Percentiles rank a stretch among this genome's conserved stretches.
These are phyloP conservation scores for Phyllosticta citrichinensis DNA, from an alignment of 2,329 filamentous ascomycete genomes.

Conservation along the genomic window DNA sequence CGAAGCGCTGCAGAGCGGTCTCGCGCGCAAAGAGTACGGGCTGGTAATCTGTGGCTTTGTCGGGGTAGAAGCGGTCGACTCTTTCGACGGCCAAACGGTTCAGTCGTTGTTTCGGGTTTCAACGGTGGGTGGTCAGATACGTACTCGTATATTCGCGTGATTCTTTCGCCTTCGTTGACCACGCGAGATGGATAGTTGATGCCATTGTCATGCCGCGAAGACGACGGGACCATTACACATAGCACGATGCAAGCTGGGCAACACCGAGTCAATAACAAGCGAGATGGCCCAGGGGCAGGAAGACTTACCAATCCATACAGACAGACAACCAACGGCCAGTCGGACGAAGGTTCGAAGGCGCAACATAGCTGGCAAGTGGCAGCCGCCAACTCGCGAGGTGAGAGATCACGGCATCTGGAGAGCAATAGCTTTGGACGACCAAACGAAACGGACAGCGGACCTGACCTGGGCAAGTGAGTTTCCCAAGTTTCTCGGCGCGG, in stretches of 20 bases:
- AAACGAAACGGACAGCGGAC: not conserved
- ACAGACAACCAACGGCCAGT: not conserved
- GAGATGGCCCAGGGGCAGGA: not conserved
- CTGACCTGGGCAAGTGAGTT: not conserved
- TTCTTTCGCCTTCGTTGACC: not conserved
- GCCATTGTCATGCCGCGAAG: not conserved
- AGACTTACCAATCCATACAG: not conserved
- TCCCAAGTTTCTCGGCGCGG: not conserved
- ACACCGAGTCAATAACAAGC: not conserved
- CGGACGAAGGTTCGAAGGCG: not conserved
- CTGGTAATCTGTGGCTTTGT: not conserved
- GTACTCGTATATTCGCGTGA: slow-evolving; percentile 4
- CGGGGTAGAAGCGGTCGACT: not conserved
- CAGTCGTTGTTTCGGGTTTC: not conserved
- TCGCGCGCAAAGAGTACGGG: not conserved
- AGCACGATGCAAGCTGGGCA: not conserved
- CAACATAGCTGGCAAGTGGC: not conserved
- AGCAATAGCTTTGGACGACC: not conserved
- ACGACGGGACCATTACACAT: not conserved
- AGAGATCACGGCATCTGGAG: not conserved
- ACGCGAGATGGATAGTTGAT: not conserved
- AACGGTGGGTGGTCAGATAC: not conserved
- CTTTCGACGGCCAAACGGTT: not conserved
- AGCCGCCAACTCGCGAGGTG: not conserved
- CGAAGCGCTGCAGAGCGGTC: not conserved